Evolutionary conservation across 2,329 filamentous ascomycete genomes (phyloP).

Genomic region (Daldinia sp.): DNA sequence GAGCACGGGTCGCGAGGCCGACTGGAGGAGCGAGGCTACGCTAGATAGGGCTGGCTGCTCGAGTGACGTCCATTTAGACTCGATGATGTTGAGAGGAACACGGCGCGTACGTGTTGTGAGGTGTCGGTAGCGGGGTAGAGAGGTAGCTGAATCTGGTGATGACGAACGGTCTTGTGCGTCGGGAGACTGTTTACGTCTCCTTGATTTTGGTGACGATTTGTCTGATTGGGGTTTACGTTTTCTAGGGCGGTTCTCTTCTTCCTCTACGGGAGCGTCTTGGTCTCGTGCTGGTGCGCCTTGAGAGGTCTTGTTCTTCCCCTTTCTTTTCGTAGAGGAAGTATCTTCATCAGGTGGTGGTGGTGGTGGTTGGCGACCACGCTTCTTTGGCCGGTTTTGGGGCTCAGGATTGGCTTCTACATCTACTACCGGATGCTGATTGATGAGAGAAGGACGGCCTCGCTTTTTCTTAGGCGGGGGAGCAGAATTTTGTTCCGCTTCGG

Average conservation of each 20-base stretch:
- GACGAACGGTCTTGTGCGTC: conserved; percentile 40
- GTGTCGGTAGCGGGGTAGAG: conserved; percentile 60
- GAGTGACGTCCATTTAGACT: conserved; percentile 75
- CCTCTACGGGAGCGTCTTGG: conserved; percentile 26
- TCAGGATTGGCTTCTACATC: conserved; percentile 19
- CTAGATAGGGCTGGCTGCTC: conserved; percentile 66
- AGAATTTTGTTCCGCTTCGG: conserved; percentile 34
- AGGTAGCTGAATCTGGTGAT: conserved; percentile 46
- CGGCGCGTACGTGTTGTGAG: conserved; percentile 63
- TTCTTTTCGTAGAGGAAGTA: conserved; percentile 37
- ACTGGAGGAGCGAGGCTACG: conserved; percentile 67
- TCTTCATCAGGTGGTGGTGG: conserved; percentile 33
- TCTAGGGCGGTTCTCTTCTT: conserved; percentile 31
- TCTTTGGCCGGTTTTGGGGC: conserved; percentile 35
- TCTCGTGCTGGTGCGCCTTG: conserved; percentile 32
- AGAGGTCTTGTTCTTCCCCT: conserved; percentile 26
- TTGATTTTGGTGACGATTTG: conserved; percentile 20
- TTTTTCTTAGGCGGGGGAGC: conserved; percentile 38
- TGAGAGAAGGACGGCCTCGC: conserved; percentile 49
- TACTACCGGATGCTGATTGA: conserved; percentile 21
- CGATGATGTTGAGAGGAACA: conserved; percentile 73
- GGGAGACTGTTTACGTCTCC: conserved; percentile 29
- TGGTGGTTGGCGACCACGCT: conserved; percentile 41
- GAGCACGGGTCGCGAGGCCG: conserved; percentile 72
- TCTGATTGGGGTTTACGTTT: conserved; percentile 19